Conservation (phyloP, 352 stramenopile genomes). For the Globisporangium parvum region DNA sequence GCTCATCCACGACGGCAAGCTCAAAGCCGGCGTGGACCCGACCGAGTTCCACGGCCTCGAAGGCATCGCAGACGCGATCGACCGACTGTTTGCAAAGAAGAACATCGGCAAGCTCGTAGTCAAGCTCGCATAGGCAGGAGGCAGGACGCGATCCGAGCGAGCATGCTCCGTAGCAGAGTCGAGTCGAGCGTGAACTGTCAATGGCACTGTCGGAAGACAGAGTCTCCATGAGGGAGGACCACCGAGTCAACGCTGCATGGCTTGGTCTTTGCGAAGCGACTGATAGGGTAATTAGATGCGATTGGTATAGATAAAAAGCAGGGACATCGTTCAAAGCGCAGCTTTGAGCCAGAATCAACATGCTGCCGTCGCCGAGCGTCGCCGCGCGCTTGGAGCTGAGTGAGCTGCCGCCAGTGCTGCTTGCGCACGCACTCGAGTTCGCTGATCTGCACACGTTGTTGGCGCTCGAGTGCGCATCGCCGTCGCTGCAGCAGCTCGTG, state of each 20-base stretch:
- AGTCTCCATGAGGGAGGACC: too few relatives aligned
- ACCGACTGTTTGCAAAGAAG: slow-evolving; percentile 34
- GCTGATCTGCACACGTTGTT: slow-evolving; percentile 26
- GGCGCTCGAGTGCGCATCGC: slow-evolving; percentile 21
- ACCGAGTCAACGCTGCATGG: too few relatives aligned
- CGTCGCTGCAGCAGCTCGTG: slow-evolving; percentile 1
- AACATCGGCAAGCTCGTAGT: slow-evolving; percentile 58
- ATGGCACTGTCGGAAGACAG: too few relatives aligned
- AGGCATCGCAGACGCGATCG: slow-evolving; percentile 41
- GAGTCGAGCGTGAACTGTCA: too few relatives aligned
- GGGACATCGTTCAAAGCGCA: too few relatives aligned
- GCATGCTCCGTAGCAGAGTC: too few relatives aligned
- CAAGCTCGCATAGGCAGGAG: slow-evolving; percentile 33
- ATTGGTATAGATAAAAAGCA: too few relatives aligned
- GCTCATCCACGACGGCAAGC: slow-evolving; percentile 36
- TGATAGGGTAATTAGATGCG: too few relatives aligned
- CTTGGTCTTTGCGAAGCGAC: too few relatives aligned
- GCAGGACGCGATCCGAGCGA: too few relatives aligned
- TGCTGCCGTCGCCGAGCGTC: background rate
- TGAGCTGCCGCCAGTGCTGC: slow-evolving; percentile 35
- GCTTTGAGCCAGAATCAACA: background rate
- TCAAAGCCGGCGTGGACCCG: slow-evolving; percentile 30
- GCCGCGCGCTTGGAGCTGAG: slow-evolving; percentile 7
- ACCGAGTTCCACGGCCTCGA: slow-evolving; percentile 40
- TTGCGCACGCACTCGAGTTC: slow-evolving; percentile 36